Base-by-base conservation (phyloP, 176 grass and related monocot genomes). In the Paspalum vaginatum region DNA sequence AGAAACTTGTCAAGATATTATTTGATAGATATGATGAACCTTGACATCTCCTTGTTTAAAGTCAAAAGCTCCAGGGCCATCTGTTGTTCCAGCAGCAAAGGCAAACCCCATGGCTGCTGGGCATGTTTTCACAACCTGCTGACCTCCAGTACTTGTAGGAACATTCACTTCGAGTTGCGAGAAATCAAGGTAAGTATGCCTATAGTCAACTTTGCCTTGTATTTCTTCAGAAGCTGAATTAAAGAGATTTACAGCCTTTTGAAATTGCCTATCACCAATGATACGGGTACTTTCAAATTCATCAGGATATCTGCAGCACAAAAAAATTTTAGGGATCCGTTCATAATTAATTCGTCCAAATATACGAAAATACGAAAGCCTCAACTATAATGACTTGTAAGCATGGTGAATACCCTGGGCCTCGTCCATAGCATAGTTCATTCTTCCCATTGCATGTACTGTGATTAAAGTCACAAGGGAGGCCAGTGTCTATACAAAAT, bases 401-500 rank as follows among this genome's bases (percentile, higher is more conserved):
- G 79, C 42, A 63, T 44, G 50, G 49, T 84, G 26, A 56, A 75
- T 99, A 95, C 96, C 90, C 96, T 72, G 96, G 92, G 18, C 92
- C 96, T 81, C 92, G 88, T 75, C 92, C 90, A 70, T 99, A 99
- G 76, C 96, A 99, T 52, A 95, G 90, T 78, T 99, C 96, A 63
- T 99, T 99, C 88, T 93, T 99, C 60, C 96, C 96, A 64, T 99
- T 91, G 68, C 96, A 99, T 54, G 96, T 99, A 69, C 92, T 95
- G 45, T 93, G 96, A 81, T 99, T 99, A 79, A 99, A 99, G 78
- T 99, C 92, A 48, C 96, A 99, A 75, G 92, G 88, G 59, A 89
- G 92, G 39, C 85, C 72, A n/a, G 96, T 99, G 65, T 99, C 96
- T 78, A 91, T 91, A 85, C 96, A 99, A 85, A 95, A 95, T 49